phyloP scores from a whole-genome alignment of 495 filamentous ascomycete species.

The Talaromyces adpressus region DNA sequence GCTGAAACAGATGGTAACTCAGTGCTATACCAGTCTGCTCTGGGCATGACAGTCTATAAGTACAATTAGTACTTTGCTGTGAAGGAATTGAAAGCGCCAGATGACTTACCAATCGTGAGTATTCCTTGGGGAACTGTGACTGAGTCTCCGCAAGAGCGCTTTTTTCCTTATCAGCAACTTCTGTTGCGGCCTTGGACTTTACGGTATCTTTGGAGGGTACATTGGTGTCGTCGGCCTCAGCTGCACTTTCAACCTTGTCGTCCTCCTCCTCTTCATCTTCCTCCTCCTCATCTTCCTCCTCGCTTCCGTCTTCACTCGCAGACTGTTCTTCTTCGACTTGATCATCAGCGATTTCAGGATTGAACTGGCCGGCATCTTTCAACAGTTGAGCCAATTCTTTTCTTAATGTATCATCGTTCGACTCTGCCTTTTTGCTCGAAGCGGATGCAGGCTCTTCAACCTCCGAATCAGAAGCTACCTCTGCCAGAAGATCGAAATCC shows the following conservation, averaged over 20 bases:
- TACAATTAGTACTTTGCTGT: neutral
- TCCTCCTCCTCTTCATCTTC: slow-evolving; percentile 22
- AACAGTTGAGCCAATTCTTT: slow-evolving; percentile 38
- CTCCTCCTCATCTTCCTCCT: slow-evolving; percentile 21
- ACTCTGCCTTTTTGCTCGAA: slow-evolving; percentile 19
- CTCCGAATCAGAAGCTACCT: slow-evolving; percentile 56
- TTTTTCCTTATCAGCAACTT: neutral
- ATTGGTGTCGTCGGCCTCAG: slow-evolving; percentile 19
- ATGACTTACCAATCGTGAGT: slow-evolving; percentile 32
- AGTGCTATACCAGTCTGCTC: slow-evolving; percentile 79
- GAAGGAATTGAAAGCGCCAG: neutral
- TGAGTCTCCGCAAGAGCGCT: neutral
- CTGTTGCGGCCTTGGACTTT: neutral
- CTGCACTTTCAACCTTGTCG: slow-evolving; percentile 15
- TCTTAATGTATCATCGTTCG: slow-evolving; percentile 29
- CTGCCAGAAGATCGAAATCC: slow-evolving; percentile 60
- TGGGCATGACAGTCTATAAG: slow-evolving; percentile 31
- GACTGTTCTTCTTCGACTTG: slow-evolving; percentile 35
- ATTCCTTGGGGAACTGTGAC: slow-evolving; percentile 26
- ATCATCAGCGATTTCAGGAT: slow-evolving; percentile 29
- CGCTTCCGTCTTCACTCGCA: slow-evolving; percentile 14
- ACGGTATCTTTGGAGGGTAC: slow-evolving; percentile 13
- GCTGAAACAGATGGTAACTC: slow-evolving; percentile 50
- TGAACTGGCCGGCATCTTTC: slow-evolving; percentile 35
- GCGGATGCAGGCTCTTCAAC: slow-evolving; percentile 30